A percentile compares a stretch with the other conserved stretches of the same genome.
Conservation (phyloP, 306 rosid species). For the Quercus glauca region DNA sequence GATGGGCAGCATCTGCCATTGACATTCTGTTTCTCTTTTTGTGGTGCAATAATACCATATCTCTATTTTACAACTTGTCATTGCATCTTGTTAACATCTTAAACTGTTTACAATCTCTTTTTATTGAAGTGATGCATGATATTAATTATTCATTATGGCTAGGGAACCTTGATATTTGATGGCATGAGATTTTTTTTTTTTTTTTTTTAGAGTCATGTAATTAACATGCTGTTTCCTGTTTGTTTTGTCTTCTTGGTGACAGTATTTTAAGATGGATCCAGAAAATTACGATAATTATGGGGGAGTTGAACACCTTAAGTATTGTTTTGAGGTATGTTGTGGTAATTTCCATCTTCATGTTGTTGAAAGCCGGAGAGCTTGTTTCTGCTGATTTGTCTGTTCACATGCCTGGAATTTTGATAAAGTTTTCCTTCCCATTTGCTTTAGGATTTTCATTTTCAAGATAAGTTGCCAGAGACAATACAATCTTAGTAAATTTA, state of each 20-base stretch:
- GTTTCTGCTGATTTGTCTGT: slow-evolving; percentile 3
- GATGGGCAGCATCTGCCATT: not conserved
- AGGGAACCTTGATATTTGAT: slow-evolving; percentile 18
- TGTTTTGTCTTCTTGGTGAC: slow-evolving; percentile 27
- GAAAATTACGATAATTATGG: slow-evolving; percentile 69
- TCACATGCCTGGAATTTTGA: not conserved
- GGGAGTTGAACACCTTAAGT: slow-evolving; percentile 85
- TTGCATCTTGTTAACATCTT: not conserved
- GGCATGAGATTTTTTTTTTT: not conserved
- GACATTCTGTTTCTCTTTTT: not conserved
- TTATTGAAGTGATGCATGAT: not conserved
- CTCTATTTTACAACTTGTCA: not conserved
- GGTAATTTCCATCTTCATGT: slow-evolving; percentile 27
- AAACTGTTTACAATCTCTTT: not conserved
- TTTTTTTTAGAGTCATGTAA: slow-evolving; percentile 12
- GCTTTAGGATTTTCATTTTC: not conserved
- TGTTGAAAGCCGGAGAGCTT: slow-evolving; percentile 14
- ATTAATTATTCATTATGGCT: not conserved
- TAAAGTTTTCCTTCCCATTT: not conserved
- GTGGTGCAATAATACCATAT: not conserved
- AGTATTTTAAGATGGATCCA: slow-evolving; percentile 96
- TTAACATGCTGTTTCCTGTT: not conserved
- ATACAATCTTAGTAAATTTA: not conserved
- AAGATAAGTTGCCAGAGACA: slow-evolving; percentile 16
- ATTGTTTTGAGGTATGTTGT: slow-evolving; percentile 81